Percentiles rank a stretch among this genome's conserved stretches.
Evolutionary conservation across 257 asterid species (phyloP).

Genomic region (Asclepias syriaca): DNA sequence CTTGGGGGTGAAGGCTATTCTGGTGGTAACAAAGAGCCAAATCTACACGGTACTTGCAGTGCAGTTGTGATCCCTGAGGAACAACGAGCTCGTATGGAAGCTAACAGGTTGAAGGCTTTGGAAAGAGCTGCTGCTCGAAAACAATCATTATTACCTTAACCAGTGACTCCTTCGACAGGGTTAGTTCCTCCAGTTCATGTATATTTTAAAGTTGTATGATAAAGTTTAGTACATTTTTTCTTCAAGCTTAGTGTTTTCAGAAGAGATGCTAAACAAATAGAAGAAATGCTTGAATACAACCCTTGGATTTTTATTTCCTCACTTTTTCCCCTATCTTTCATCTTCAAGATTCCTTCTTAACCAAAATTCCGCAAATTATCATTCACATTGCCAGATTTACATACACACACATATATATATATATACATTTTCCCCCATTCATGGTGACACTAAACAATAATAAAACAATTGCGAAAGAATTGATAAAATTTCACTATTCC

Average conservation of each 20-base stretch:
- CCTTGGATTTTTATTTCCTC: no score
- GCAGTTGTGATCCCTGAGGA: constrained; percentile 49
- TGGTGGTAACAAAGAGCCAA: constrained; percentile 23
- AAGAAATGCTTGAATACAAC: background rate
- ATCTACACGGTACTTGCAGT: constrained; percentile 16
- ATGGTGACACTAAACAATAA: no score
- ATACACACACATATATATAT: no score
- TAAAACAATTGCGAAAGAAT: background rate
- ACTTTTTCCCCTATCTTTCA: no score
- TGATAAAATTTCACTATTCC: background rate
- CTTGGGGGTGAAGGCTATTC: constrained; percentile 14
- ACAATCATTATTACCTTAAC: background rate
- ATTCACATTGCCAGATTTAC: background rate
- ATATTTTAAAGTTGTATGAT: background rate
- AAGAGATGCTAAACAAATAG: background rate
- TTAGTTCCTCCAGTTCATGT: background rate
- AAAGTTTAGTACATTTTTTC: background rate
- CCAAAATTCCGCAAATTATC: background rate
- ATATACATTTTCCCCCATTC: no score
- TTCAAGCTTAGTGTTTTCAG: background rate
- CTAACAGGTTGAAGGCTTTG: constrained; percentile 63
- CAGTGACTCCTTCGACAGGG: background rate
- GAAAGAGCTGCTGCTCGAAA: constrained; percentile 72
- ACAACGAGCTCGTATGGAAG: constrained; percentile 71
- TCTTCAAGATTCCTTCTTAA: background rate